Evolutionary conservation across 805 yeast species (phyloP).

Genomic region (Candida patagonica): DNA sequence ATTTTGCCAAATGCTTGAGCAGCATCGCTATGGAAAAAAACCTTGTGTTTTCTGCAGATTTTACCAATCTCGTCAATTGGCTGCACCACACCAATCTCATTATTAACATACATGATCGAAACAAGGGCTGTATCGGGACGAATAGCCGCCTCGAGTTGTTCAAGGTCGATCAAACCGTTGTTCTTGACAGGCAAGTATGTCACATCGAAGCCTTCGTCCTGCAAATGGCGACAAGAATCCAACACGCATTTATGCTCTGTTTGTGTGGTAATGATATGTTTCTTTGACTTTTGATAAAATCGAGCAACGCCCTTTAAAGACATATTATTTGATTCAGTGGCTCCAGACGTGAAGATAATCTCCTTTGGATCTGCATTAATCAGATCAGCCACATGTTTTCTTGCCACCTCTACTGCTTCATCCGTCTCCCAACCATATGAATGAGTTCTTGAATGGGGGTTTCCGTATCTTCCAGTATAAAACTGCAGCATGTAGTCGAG

Average conservation of each 20-base stretch:
- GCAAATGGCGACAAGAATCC: conserved; percentile 89
- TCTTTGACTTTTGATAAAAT: conserved; percentile 81
- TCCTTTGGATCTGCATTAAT: conserved; percentile 94
- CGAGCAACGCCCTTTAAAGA: conserved; percentile 92
- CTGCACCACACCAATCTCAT: conserved; percentile 96
- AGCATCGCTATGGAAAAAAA: conserved; percentile 94
- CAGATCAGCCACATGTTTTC: conserved; percentile 71
- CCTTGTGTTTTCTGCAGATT: conserved; percentile 76
- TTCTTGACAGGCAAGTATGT: conserved; percentile 79
- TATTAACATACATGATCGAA: conserved; percentile 93
- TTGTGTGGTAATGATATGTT: conserved; percentile 90
- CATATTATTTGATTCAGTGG: conserved; percentile 95
- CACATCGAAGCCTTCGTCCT: conserved; percentile 94
- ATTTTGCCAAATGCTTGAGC: conserved; percentile 97
- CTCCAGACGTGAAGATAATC: conserved; percentile 94
- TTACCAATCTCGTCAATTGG: conserved; percentile 90
- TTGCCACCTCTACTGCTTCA: conserved; percentile 77
- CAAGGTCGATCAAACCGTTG: conserved; percentile 73
- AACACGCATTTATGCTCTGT: conserved; percentile 99
- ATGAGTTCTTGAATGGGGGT: conserved; percentile 96
- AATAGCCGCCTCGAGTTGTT: conserved; percentile 70
- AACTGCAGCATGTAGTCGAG: conserved; percentile 35
- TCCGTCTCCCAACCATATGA: conserved; percentile 99
- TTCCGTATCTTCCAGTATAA: conserved; percentile 85
- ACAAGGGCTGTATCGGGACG: conserved; percentile 87